Base-by-base conservation (phyloP, 176 grass and related monocot species). In the Zizania latifolia region DNA sequence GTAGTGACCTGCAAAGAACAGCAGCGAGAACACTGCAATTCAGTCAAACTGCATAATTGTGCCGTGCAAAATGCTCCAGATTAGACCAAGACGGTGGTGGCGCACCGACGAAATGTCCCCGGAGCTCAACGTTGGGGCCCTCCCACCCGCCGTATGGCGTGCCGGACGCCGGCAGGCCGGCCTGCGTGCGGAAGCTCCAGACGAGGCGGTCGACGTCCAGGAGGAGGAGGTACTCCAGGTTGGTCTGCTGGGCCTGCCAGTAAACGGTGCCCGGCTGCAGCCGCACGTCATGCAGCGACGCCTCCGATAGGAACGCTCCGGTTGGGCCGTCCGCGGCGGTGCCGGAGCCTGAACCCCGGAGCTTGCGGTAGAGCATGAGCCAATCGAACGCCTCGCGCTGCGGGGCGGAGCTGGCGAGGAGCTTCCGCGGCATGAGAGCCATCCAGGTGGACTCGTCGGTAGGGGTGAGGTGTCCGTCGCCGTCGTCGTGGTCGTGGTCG, bases 91-190 rank as follows among this genome's bases (percentile, higher is more conserved):
- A 65, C 28, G 1, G 50, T 3, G 10, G 35, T 0, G 29, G 55
- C 70, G 17, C 54, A 92, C 93, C 93, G 14, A 97, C 93, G 21
- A 97, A 97, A 70, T 96, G 93, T 16, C 93, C n/a, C n/a, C 86
- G 80, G 56, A 96, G 89, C 66, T 96, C 64, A 9, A 87, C 62
- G 31, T 79, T n/a, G 31, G 89, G 63, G 4, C 63, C 86, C 40
- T 96, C 93, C 93, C 93, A 96, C 0, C 93, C 93, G 22, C 86
- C 84, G 27, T 89, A 96, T 35, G 89, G 81, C 51, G 55, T 68
- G 19, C 81, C 86, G 2, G 84, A 57, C 54, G 93, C 50, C 29
- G 78, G 41, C 26, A 96, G 74, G 26, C 84, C 75, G 41, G 84
- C 83, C 70, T 89, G 89, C 23, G 50, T 87, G 33, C 89, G 84